phyloP scores from a whole-genome alignment of 2,329 filamentous ascomycete species.

The Xylariomycetidae sp. region DNA sequence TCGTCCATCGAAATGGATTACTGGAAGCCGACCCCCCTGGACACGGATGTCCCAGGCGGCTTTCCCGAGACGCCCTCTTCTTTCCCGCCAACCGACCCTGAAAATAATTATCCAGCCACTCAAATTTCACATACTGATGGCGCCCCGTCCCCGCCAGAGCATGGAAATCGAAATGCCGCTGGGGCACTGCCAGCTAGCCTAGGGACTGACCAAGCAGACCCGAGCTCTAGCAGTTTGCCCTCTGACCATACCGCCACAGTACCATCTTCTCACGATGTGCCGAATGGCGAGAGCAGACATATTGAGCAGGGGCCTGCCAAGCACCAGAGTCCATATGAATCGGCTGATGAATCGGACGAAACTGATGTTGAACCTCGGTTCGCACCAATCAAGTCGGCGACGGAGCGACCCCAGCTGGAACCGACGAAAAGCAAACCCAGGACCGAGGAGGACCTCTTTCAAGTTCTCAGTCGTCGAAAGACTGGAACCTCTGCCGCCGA shows the following conservation, averaged over 20 bases:
- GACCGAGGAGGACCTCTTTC: constrained; percentile 49
- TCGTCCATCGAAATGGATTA: constrained; percentile 17
- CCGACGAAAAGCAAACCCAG: constrained; percentile 21
- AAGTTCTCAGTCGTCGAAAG: constrained; percentile 43
- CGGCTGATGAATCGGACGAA: constrained; percentile 12
- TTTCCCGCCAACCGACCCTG: constrained; percentile 6
- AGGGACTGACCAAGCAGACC: too few species aligned
- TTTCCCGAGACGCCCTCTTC: constrained; percentile 26
- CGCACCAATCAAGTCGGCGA: constrained; percentile 22
- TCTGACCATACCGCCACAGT: constrained; percentile 6
- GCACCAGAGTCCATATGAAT: too few species aligned
- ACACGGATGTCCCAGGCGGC: constrained; percentile 28
- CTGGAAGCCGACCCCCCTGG: constrained; percentile 22
- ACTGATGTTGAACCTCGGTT: constrained; percentile 19
- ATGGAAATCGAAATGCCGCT: too few species aligned
- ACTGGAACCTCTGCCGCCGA: constrained; percentile 29
- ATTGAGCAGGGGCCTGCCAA: too few species aligned
- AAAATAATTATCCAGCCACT: constrained; percentile 6
- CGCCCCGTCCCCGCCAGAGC: too few species aligned
- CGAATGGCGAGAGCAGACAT: too few species aligned
- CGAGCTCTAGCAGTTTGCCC: background rate
- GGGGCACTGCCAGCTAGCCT: too few species aligned
- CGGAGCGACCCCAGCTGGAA: constrained; percentile 14
- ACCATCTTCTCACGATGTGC: too few species aligned
- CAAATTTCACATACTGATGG: too few species aligned